Conservation (phyloP, 495 filamentous ascomycete genomes). For the Penicillium goetzii region DNA sequence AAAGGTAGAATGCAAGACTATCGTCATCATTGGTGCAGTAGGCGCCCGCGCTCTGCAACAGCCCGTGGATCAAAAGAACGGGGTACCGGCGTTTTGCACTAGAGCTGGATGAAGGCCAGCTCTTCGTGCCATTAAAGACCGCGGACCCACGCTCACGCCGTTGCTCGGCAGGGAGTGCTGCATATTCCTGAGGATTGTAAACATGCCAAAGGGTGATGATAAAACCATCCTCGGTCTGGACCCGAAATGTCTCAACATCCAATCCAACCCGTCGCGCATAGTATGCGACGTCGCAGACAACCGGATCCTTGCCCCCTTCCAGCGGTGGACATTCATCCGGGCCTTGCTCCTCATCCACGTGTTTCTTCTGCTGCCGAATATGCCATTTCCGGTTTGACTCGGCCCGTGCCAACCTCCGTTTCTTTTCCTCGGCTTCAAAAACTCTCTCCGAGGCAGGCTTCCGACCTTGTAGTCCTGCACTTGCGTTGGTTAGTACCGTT, state of each 20-base stretch:
- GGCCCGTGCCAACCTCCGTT: constrained; percentile 54
- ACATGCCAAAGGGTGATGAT: constrained; percentile 87
- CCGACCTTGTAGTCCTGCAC: constrained; percentile 53
- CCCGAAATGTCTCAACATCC: constrained; percentile 79
- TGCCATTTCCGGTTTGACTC: constrained; percentile 66
- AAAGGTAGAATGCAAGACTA: constrained; percentile 87
- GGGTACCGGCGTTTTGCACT: constrained; percentile 71
- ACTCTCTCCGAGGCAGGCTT: constrained; percentile 62
- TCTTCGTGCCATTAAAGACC: constrained; percentile 36
- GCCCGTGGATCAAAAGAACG: constrained; percentile 83
- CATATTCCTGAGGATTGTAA: constrained; percentile 80
- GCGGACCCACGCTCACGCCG: constrained; percentile 38
- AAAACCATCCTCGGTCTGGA: constrained; percentile 95
- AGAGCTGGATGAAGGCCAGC: constrained; percentile 7
- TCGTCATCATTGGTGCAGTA: constrained; percentile 91
- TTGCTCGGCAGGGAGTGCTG: constrained; percentile 44
- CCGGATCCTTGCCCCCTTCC: constrained; percentile 77
- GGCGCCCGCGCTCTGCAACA: constrained; percentile 85
- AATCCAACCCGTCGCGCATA: constrained; percentile 89
- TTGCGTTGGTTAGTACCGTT: constrained; percentile 46
- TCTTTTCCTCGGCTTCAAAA: constrained; percentile 73
- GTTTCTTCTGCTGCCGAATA: constrained; percentile 43
- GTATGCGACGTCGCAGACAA: constrained; percentile 80
- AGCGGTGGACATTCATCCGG: constrained; percentile 65
- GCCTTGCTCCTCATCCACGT: constrained; percentile 41